Evolutionary conservation across 257 asterid genomes (phyloP), one percentile per base, ranked within the genome.

Genomic region (Linderniella brevidens): DNA sequence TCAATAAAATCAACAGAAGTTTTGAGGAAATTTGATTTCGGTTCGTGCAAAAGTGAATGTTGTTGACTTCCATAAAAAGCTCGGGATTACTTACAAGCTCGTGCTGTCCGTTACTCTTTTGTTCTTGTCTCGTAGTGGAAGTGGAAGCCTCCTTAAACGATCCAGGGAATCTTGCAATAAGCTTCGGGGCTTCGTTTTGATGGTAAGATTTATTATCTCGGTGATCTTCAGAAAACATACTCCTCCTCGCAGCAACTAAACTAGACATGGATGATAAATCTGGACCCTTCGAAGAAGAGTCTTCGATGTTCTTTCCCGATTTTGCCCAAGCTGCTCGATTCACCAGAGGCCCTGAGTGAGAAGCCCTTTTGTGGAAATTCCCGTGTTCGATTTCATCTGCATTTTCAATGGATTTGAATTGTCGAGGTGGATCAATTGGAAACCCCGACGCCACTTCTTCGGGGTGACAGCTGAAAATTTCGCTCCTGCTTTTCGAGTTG

Each of bases 291-390:
- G 82, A 80, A 53, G 79, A 77, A 16, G 46, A 5, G 12, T 78
- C 90, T 65, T 79, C 93, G 20, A 52, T 60, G 61, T 58, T 78
- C 74, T 79, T 84, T 44, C 87, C 92, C 5, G 82, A 59, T 66
- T 78, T 83, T 19, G 78, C 63, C 92, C 86, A 78, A 61, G 98
- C 78, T 37, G 92, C 92, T 51, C 88, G 78, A 54, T 79, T 79
- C 41, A 73, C 82, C 67, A 86, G 57, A 45, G 98, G 98, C 59
- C 98, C 98, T 0, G 98, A 88, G 69, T 88, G 92, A n/a, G 98
- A 80, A 44, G 76, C 90, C 53, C 96, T 62, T 61, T 78, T 79
- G 55, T 74, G 92, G 54, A 62, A 53, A 63, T 63, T 74, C 20
- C 66, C 72, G 3, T 67, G 76, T 35, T 76, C 66, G 52, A 68